These are phyloP conservation scores for Isoetes taiwanensis DNA, from an alignment of 75 land plant genomes.

Conservation along the genomic window DNA sequence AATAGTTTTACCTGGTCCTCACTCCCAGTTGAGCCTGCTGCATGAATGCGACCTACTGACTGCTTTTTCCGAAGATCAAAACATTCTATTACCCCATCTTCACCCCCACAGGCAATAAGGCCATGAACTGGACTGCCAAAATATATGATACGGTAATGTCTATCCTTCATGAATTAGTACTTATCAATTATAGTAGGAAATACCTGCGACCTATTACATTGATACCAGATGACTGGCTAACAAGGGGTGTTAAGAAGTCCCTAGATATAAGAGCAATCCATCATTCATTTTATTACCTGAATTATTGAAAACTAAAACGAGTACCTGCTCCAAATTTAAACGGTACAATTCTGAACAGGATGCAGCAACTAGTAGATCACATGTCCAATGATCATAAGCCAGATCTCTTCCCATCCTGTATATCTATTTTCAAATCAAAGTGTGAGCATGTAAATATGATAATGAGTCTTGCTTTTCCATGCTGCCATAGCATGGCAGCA, in stretches of 20 bases:
- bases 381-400: conserved; percentile 84
- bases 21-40: conserved; percentile 45
- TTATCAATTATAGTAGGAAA: conserved; percentile 1
- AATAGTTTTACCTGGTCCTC: conserved; percentile 65
- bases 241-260: conserved; percentile 80
- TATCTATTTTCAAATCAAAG: too few species aligned
- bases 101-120: conserved; percentile 90
- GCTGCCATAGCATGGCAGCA: too few species aligned
- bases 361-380: conserved; percentile 89
- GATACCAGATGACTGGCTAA: conserved; percentile 64
- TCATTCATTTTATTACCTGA: too few species aligned
- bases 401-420: conserved; percentile 99
- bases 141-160: too few species aligned
- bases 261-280: conserved; percentile 19
- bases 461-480: too few species aligned
- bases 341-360: conserved; percentile 93
- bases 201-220: conserved; percentile 85
- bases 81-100: conserved; percentile 90
- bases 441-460: too few species aligned
- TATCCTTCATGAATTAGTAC: conserved; percentile 7
- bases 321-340: conserved; percentile 88
- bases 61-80: conserved; percentile 79
- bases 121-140: conserved; percentile 72
- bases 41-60: conserved; percentile 71
- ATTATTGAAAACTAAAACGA: too few species aligned